phyloP scores from a whole-genome alignment of 306 rosid species.

The Delonix regia region DNA sequence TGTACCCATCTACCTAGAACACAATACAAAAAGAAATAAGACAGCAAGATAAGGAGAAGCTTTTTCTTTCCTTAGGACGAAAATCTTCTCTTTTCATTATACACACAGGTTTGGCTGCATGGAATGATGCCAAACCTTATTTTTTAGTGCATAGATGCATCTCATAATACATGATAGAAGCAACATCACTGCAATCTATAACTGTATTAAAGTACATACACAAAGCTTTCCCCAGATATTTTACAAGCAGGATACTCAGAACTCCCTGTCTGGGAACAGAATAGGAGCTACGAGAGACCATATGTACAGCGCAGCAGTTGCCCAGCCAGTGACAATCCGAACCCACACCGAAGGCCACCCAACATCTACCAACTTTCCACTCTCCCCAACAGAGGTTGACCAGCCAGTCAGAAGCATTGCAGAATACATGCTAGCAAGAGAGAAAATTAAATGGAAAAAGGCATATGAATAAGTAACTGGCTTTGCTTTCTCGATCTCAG shows the following conservation, averaged over 20 bases:
- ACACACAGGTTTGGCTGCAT: background rate
- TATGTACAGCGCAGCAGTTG: constrained; percentile 78
- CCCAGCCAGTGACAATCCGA: constrained; percentile 86
- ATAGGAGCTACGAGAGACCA: constrained; percentile 92
- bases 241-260: constrained; percentile 41
- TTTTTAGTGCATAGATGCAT: background rate
- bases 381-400: constrained; percentile 94
- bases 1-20: background rate
- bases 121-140: background rate
- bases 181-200: background rate
- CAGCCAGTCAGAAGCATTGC: constrained; percentile 99
- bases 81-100: background rate
- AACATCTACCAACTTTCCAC: constrained; percentile 85
- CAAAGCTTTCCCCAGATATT: background rate
- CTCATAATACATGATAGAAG: background rate
- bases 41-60: background rate
- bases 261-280: constrained; percentile 89
- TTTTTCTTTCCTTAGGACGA: too few relatives aligned
- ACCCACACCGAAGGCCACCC: constrained; percentile 99
- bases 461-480: constrained; percentile 93
- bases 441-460: constrained; percentile 94
- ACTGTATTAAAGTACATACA: background rate
- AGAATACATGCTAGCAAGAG: constrained; percentile 99
- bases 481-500: constrained; percentile 70
- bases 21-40: background rate